Percentiles rank a stretch among this genome's conserved stretches.
Evolutionary conservation across 768 basidiomycete genomes (phyloP).

Genomic region (Tephrocybe rancida): DNA sequence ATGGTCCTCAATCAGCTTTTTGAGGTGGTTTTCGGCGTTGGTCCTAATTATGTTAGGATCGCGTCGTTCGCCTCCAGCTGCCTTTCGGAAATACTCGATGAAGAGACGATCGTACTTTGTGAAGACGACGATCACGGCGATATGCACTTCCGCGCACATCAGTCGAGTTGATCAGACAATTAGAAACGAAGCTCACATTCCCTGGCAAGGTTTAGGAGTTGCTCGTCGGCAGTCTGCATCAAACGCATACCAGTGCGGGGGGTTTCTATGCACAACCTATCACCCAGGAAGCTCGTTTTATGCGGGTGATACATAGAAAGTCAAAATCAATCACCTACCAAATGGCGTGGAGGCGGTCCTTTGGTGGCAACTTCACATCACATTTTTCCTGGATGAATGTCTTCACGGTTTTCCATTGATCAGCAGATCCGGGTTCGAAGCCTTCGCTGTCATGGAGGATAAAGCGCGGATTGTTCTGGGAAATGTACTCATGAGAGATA

Average conservation of each 20-base stretch:
- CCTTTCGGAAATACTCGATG: not conserved
- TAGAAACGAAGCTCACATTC: constrained; percentile 17
- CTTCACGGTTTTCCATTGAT: constrained; percentile 23
- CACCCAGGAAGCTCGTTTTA: not conserved
- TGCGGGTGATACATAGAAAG: not conserved
- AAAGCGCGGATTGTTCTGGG: constrained; percentile 23
- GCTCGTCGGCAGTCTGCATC: not conserved
- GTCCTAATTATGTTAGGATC: not conserved
- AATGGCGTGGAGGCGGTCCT: constrained; percentile 1
- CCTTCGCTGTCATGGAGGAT: constrained; percentile 32
- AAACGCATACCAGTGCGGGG: not conserved
- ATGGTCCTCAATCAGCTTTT: no score
- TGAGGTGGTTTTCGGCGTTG: not conserved
- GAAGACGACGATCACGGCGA: constrained; percentile 32
- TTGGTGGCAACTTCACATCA: not conserved
- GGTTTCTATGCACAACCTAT: constrained; percentile 6
- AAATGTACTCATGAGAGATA: constrained; percentile 24
- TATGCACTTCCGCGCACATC: constrained; percentile 13
- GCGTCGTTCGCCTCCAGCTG: not conserved
- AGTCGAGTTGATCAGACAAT: not conserved
- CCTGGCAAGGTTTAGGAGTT: constrained; percentile 1
- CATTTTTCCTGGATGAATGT: constrained; percentile 20
- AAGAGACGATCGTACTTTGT: constrained; percentile 33
- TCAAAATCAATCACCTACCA: not conserved
- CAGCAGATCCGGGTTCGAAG: constrained; percentile 28